A percentile compares a stretch with the other conserved stretches of the same genome.
Conservation (phyloP, 768 basidiomycete genomes). For the Panaeolus cyanescens region DNA sequence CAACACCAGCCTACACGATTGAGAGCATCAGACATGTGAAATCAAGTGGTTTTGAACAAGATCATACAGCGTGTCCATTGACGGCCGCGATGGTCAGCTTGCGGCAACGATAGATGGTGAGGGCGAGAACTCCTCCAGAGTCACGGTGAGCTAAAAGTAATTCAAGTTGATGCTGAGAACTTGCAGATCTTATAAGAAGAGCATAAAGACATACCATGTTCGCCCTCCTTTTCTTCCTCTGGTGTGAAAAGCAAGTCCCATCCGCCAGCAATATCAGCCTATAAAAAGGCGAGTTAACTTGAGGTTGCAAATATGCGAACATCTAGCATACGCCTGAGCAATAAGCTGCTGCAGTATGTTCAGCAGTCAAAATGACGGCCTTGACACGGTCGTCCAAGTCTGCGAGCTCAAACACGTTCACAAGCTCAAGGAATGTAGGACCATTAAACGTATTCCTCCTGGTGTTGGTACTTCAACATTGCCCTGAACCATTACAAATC, state of each 20-base stretch:
- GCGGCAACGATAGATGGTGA: conserved; percentile 52
- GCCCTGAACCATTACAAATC: neutral
- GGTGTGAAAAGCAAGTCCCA: conserved; percentile 43
- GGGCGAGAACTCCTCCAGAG: conserved; percentile 44
- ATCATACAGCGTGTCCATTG: conserved; percentile 48
- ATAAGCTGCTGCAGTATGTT: conserved; percentile 50
- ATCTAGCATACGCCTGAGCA: conserved; percentile 50
- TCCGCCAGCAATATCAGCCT: conserved; percentile 54
- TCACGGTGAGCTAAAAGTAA: conserved; percentile 42
- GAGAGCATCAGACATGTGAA: neutral
- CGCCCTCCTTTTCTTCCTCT: conserved; percentile 47
- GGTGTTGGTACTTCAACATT: too few species aligned
- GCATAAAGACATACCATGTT: conserved; percentile 36
- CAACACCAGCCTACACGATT: conserved; percentile 42
- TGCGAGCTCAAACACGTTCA: conserved; percentile 43
- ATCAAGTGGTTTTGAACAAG: neutral
- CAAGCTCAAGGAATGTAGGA: conserved; percentile 37
- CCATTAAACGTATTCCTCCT: conserved; percentile 49
- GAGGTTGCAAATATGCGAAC: neutral
- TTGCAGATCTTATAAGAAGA: neutral
- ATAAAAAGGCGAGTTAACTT: neutral
- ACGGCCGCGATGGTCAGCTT: conserved; percentile 57
- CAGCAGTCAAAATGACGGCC: conserved; percentile 53
- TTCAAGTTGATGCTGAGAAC: neutral
- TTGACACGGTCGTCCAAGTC: conserved; percentile 56